A percentile compares a stretch with the other conserved stretches of the same genome.
Conservation (phyloP, 805 yeast species). For the Wickerhamomyces chambardii region DNA sequence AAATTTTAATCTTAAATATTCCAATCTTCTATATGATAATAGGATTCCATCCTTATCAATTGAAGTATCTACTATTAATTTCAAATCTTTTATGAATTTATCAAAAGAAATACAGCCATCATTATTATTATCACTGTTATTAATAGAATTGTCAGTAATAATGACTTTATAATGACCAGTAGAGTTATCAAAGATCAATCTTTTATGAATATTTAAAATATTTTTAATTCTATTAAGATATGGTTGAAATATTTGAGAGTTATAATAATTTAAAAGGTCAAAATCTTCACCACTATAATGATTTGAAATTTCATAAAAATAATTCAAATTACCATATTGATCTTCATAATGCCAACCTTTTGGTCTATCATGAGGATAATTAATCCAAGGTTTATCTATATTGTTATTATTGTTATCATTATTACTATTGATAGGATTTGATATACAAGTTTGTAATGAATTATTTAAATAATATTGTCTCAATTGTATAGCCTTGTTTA, state of each 20-base stretch:
- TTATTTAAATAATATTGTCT: conserved; percentile 57
- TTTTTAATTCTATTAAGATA: background rate
- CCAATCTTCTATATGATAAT: conserved; percentile 17
- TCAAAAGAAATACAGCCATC: conserved; percentile 18
- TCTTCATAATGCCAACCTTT: conserved; percentile 31
- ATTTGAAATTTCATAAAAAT: conserved; percentile 13
- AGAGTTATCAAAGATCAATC: too few species aligned
- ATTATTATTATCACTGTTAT: conserved; percentile 5
- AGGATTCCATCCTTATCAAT: conserved; percentile 4
- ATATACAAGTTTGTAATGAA: conserved; percentile 57
- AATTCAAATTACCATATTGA: conserved; percentile 15
- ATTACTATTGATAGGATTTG: conserved; percentile 62
- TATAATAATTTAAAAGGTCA: conserved; percentile 18
- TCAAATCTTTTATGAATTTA: conserved; percentile 22
- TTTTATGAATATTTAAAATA: too few species aligned
- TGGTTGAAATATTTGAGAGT: conserved; percentile 4
- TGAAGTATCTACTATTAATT: conserved; percentile 11
- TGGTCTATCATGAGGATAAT: conserved; percentile 69
- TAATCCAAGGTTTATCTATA: too few species aligned
- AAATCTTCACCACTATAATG: conserved; percentile 28
- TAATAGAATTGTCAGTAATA: background rate
- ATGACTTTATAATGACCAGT: too few species aligned
- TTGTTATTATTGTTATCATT: conserved; percentile 19
- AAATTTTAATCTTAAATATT: conserved; percentile 23
- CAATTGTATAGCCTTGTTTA: conserved; percentile 36